Evolutionary conservation across 805 yeast genomes (phyloP), one percentile per base, ranked within the genome.

Genomic region (Schwanniomyces pseudopolymorphus): DNA sequence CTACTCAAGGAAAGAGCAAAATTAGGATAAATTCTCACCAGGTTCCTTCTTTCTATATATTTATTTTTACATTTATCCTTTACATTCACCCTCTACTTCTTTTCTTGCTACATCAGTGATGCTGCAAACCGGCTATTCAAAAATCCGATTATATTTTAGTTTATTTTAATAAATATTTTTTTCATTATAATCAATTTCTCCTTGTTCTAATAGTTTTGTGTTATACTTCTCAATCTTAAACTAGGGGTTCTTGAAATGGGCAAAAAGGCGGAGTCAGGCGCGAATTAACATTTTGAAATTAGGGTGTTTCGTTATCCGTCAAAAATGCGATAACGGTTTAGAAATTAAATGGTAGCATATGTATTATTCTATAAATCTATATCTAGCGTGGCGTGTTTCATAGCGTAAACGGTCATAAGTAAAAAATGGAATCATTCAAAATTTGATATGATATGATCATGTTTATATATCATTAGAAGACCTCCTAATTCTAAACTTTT

Each of bases 1-100:
- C 49, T 60, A 41, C 62, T 72, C 33, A 66, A 64, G 43, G 70
- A 70, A 47, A 55, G 55, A 41, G 70, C 68, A 11, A 56, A 63
- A 60, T 43, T 28, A 16, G 47, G 39, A 22, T 38, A 27, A 41
- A 19, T 28, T 13, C 19, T 35, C n/a, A 28, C 19, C 24, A n/a
- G 9, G 20, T 24, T n/a, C 20, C 10, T 33, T 22, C 8, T 33
- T 7, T 19, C 11, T 16, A n/a, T n/a, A n/a, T n/a, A n/a, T n/a
- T n/a, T n/a, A n/a, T 16, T 14, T 17, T 24, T 21, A 22, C 20
- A 39, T 25, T 14, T 22, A 24, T 39, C 17, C 27, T 37, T 37
- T 37, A 37, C 35, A n/a, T n/a, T n/a, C n/a, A n/a, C n/a, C n/a
- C n/a, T n/a, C n/a, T n/a, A n/a, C n/a, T n/a, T 14, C 16, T 13